Evolutionary conservation across 2,329 filamentous ascomycete species (phyloP).

Genomic region (Aspergillus sp.): DNA sequence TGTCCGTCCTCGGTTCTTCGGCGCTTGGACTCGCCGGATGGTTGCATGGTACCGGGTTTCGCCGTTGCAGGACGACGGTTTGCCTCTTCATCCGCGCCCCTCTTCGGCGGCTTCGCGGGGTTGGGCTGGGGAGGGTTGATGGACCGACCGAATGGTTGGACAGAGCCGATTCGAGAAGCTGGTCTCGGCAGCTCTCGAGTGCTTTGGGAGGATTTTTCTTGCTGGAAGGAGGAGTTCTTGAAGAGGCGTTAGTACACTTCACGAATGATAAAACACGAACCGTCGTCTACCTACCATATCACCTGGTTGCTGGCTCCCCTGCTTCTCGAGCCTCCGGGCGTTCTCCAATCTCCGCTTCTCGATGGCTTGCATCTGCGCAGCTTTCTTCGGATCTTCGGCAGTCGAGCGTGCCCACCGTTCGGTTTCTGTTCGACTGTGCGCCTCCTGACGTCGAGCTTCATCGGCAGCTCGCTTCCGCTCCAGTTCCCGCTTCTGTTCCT

Average conservation of each 20-base stretch:
- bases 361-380: slow-evolving; percentile 60
- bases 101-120: slow-evolving; percentile 72
- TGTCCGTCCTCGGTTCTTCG: slow-evolving; percentile 74
- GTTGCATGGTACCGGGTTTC: slow-evolving; percentile 51
- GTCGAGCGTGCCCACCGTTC: slow-evolving; percentile 47
- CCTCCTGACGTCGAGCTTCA: slow-evolving; percentile 62
- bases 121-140: slow-evolving; percentile 64
- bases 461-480: slow-evolving; percentile 72
- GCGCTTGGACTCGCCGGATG: slow-evolving; percentile 74
- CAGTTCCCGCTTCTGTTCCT: slow-evolving; percentile 76
- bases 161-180: slow-evolving; percentile 45
- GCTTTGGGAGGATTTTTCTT: slow-evolving; percentile 29
- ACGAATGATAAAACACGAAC: neutral
- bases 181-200: slow-evolving; percentile 51
- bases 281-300: slow-evolving; percentile 35
- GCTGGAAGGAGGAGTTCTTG: slow-evolving; percentile 25
- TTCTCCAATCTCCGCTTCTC: slow-evolving; percentile 52
- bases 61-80: slow-evolving; percentile 41
- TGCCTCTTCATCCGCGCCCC: slow-evolving; percentile 65
- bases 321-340: slow-evolving; percentile 45
- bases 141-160: slow-evolving; percentile 59
- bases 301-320: slow-evolving; percentile 43
- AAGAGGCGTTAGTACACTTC: neutral
- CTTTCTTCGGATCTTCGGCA: slow-evolving; percentile 64
- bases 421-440: slow-evolving; percentile 60